Percentiles rank a stretch among this genome's conserved stretches.
These are phyloP conservation scores for Zizania palustris DNA, from an alignment of 202 grass and related monocot genomes.

Conservation along the genomic window DNA sequence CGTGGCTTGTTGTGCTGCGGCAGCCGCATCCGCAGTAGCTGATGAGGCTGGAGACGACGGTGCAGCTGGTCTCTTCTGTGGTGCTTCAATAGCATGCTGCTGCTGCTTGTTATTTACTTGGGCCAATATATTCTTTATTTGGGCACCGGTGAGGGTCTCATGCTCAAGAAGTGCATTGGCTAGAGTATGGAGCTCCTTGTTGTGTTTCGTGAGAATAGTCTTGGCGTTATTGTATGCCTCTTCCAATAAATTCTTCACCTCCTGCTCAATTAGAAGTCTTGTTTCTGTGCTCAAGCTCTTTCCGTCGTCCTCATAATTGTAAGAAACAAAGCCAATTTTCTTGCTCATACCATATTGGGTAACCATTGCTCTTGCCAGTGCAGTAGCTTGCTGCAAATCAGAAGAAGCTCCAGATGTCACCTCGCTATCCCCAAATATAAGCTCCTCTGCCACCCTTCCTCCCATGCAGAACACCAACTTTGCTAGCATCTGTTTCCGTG, in stretches of 20 bases:
- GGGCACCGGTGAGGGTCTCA: slow-evolving; percentile 76
- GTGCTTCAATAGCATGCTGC: slow-evolving; percentile 59
- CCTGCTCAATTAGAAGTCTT: slow-evolving; percentile 83
- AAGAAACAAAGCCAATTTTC: slow-evolving; percentile 73
- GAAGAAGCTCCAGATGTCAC: slow-evolving; percentile 86
- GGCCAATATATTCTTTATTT: slow-evolving; percentile 82
- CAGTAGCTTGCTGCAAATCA: slow-evolving; percentile 78
- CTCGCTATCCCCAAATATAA: slow-evolving; percentile 93
- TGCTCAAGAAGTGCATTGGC: slow-evolving; percentile 88
- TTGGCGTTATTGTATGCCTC: slow-evolving; percentile 89
- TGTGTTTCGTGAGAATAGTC: slow-evolving; percentile 71
- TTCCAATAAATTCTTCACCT: slow-evolving; percentile 79
- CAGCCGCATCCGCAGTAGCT: slow-evolving; percentile 40
- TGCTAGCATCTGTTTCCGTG: slow-evolving; percentile 86
- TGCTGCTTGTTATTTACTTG: slow-evolving; percentile 63
- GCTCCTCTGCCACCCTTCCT: slow-evolving; percentile 92
- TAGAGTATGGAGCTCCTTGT: slow-evolving; percentile 82
- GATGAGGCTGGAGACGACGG: slow-evolving; percentile 48
- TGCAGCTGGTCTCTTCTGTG: slow-evolving; percentile 51
- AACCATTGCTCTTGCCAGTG: slow-evolving; percentile 82
- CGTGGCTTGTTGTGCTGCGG: slow-evolving; percentile 63
- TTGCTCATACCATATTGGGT: slow-evolving; percentile 96
- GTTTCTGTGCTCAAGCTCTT: slow-evolving; percentile 94
- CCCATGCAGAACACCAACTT: slow-evolving; percentile 87
- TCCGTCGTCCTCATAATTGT: slow-evolving; percentile 77